Percentiles rank a stretch among this genome's conserved stretches.
These are phyloP conservation scores for Vigna trinervia DNA, from an alignment of 306 rosid species.

Conservation along the genomic window DNA sequence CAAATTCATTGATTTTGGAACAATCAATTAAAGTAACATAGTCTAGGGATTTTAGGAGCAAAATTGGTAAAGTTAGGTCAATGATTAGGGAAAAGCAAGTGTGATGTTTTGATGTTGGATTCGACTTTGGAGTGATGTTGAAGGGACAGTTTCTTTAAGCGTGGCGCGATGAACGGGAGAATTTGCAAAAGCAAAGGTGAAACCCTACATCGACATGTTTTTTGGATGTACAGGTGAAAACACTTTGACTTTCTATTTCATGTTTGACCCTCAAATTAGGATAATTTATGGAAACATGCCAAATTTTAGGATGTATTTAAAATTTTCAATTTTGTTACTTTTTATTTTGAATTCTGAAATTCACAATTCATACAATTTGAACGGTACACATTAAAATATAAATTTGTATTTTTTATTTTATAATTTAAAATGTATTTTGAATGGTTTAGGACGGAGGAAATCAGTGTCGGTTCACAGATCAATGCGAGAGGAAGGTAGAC, in stretches of 20 bases:
- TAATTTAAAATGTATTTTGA: too few relatives aligned
- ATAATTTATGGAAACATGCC: conserved; percentile 5
- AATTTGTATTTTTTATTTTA: too few relatives aligned
- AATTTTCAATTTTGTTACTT: too few relatives aligned
- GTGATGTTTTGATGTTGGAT: conserved; percentile 34
- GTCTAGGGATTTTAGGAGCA: not conserved
- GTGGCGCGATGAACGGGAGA: conserved; percentile 51
- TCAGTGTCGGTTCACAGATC: too few relatives aligned
- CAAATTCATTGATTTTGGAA: conserved; percentile 14
- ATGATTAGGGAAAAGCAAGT: conserved; percentile 42
- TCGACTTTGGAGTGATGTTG: conserved; percentile 39
- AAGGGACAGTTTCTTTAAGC: conserved; percentile 33
- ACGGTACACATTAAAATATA: too few relatives aligned
- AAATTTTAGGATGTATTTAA: not conserved
- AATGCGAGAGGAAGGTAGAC: too few relatives aligned
- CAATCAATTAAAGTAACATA: too few relatives aligned
- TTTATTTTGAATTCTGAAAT: too few relatives aligned
- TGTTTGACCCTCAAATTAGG: conserved; percentile 30
- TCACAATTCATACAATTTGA: too few relatives aligned
- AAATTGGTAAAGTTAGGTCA: conserved; percentile 1
- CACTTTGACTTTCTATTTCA: conserved; percentile 37
- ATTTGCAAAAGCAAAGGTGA: conserved; percentile 2
- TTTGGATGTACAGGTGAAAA: conserved; percentile 7
- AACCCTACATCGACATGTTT: conserved; percentile 30
- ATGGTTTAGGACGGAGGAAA: too few relatives aligned